Evolutionary conservation across 495 filamentous ascomycete species (phyloP).

Genomic region (Bryoglossum gracile): DNA sequence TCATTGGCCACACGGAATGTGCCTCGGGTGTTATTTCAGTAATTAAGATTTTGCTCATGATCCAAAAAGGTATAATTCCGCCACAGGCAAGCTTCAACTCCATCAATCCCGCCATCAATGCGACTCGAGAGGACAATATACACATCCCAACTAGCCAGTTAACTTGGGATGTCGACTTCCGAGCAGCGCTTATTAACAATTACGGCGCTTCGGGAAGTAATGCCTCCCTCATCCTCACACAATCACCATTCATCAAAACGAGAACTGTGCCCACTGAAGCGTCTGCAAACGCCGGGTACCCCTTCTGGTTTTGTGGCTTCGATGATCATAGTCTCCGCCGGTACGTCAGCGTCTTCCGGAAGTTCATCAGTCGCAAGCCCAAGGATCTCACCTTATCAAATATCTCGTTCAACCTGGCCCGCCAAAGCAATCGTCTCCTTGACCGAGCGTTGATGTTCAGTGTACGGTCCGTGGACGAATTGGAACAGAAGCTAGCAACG

Average conservation of each 20-base stretch:
- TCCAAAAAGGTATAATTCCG: conserved; percentile 68
- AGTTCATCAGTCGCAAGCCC: conserved; percentile 6
- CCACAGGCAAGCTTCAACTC: conserved; percentile 78
- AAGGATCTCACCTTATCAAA: conserved; percentile 21
- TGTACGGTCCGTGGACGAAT: conserved; percentile 26
- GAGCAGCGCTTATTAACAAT: conserved; percentile 42
- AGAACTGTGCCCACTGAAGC: conserved; percentile 23
- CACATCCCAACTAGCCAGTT: conserved; percentile 28
- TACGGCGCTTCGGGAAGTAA: conserved; percentile 47
- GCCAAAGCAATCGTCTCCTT: conserved; percentile 31
- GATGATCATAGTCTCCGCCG: conserved; percentile 25
- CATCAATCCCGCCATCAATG: conserved; percentile 35
- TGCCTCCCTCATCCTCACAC: conserved; percentile 35
- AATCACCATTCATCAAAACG: conserved; percentile 22
- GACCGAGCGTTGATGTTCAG: conserved; percentile 29
- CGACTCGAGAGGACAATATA: conserved; percentile 32
- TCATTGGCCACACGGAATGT: conserved; percentile 83
- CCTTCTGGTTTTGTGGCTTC: conserved; percentile 29
- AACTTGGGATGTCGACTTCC: conserved; percentile 29
- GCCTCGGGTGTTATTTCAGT: conserved; percentile 67
- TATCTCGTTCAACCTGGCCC: conserved; percentile 34
- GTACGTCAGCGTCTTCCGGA: conserved; percentile 19
- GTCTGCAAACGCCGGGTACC: conserved; percentile 28
- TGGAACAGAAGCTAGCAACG: conserved; percentile 26
- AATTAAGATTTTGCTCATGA: conserved; percentile 80